Conservation (phyloP, 768 basidiomycete genomes). For the Strobilomyces dryophilus region DNA sequence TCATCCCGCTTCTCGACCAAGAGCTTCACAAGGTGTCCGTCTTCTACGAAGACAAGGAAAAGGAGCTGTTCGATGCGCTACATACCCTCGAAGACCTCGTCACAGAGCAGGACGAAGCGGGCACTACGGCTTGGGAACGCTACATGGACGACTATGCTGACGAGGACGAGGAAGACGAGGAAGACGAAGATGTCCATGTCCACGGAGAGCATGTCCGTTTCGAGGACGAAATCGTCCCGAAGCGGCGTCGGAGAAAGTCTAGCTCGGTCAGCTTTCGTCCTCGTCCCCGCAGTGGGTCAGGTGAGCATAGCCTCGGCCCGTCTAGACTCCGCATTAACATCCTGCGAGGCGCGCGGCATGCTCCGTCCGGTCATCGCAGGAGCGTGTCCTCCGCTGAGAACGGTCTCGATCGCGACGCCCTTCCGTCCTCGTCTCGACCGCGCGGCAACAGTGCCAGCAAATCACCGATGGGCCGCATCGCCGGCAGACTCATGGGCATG, state of each 20-base stretch:
- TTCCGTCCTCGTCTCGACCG: conserved; percentile 17
- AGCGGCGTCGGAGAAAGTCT: conserved; percentile 35
- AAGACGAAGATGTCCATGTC: conserved; percentile 40
- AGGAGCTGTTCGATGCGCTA: conserved; percentile 62
- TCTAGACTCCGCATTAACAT: neutral
- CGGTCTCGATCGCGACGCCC: conserved; percentile 33
- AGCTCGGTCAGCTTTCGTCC: conserved; percentile 23
- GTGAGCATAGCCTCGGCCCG: conserved; percentile 4
- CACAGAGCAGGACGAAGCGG: conserved; percentile 54
- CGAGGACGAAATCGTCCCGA: conserved; percentile 25
- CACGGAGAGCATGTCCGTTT: conserved; percentile 21
- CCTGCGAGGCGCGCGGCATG: conserved; percentile 10
- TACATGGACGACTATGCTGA: conserved; percentile 47
- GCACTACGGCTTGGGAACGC: conserved; percentile 44
- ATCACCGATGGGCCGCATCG: conserved; percentile 38
- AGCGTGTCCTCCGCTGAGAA: conserved; percentile 51
- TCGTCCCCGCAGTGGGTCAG: conserved; percentile 23
- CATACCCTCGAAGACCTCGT: conserved; percentile 55
- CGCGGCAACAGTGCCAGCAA: conserved; percentile 23
- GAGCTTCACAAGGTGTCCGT: conserved; percentile 76
- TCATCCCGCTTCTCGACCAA: conserved; percentile 71
- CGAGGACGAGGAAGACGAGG: conserved; percentile 60
- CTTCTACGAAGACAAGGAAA: conserved; percentile 79
- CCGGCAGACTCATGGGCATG: conserved; percentile 44
- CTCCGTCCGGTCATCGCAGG: conserved; percentile 15